These are phyloP conservation scores for Macrophomina tecta DNA, from an alignment of 2,329 filamentous ascomycete genomes.

Conservation along the genomic window DNA sequence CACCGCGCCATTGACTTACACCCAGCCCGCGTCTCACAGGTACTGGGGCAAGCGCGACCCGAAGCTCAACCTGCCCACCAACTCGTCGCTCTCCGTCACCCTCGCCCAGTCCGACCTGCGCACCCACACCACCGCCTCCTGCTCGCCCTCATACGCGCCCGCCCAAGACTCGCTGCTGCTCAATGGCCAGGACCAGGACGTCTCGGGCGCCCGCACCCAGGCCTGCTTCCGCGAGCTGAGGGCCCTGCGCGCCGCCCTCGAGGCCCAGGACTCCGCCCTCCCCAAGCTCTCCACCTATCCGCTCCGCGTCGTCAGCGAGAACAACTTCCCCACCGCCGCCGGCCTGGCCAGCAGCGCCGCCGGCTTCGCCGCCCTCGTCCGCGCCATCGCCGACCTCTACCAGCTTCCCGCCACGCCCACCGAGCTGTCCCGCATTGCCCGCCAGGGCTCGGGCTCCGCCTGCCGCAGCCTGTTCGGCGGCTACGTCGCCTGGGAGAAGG, in stretches of 20 bases:
- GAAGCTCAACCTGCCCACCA: slow-evolving; percentile 94
- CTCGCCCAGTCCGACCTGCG: slow-evolving; percentile 92
- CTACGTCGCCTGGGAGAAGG: slow-evolving; percentile 94
- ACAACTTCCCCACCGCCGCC: slow-evolving; percentile 98
- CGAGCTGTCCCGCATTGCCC: slow-evolving; percentile 85
- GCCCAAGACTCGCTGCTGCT: slow-evolving; percentile 76
- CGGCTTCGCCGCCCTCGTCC: slow-evolving; percentile 71
- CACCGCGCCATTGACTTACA: slow-evolving; percentile 29
- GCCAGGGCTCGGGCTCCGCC: slow-evolving; percentile 93
- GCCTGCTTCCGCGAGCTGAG: slow-evolving; percentile 91
- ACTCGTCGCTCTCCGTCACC: slow-evolving; percentile 96
- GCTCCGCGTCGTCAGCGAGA: slow-evolving; percentile 89
- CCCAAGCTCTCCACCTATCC: slow-evolving; percentile 79
- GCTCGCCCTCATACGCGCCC: slow-evolving; percentile 71
- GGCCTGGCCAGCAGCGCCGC: slow-evolving; percentile 74
- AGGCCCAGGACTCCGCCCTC: slow-evolving; percentile 73
- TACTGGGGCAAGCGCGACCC: slow-evolving; percentile 98
- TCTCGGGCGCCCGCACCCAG: slow-evolving; percentile 88
- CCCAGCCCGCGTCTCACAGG: slow-evolving; percentile 43
- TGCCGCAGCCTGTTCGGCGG: slow-evolving; percentile 93
- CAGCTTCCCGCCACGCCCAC: slow-evolving; percentile 79
- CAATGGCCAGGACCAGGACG: slow-evolving; percentile 82
- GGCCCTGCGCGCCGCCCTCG: slow-evolving; percentile 75
- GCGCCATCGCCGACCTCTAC: slow-evolving; percentile 92
- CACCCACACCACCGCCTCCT: slow-evolving; percentile 94